phyloP scores from a whole-genome alignment of 2,329 filamentous ascomycete genomes.

The Bipolaris zeicola region DNA sequence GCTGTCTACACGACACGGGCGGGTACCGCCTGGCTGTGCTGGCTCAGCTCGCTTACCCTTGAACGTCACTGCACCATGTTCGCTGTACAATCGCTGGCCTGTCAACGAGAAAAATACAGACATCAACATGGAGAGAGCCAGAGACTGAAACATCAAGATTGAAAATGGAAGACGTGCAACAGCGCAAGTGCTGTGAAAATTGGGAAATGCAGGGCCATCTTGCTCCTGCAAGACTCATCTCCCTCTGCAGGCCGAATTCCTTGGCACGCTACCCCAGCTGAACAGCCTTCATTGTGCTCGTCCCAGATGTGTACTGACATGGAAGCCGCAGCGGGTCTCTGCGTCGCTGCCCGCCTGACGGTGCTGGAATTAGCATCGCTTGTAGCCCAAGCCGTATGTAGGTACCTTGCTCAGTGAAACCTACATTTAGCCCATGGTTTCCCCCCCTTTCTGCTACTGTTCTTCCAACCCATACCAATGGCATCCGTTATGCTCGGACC shows the following conservation, averaged over 20 bases:
- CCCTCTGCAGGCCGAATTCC: background rate
- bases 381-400: background rate
- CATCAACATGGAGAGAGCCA: background rate
- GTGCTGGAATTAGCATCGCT: slow-evolving; percentile 1
- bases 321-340: slow-evolving; percentile 14
- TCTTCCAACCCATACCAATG: background rate
- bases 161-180: background rate
- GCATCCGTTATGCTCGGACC: slow-evolving; percentile 2
- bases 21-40: slow-evolving; percentile 1
- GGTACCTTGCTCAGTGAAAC: slow-evolving; percentile 2
- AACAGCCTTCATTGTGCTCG: slow-evolving; percentile 6
- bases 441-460: background rate
- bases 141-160: background rate
- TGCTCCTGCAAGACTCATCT: background rate
- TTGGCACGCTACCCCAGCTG: slow-evolving; percentile 4
- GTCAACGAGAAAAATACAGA: background rate
- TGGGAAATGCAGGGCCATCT: background rate
- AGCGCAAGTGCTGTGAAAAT: background rate
- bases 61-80: background rate
- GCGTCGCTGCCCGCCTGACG: slow-evolving; percentile 9
- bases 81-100: background rate
- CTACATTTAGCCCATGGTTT: slow-evolving; percentile 1
- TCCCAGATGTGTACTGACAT: slow-evolving; percentile 5
- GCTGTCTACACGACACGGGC: slow-evolving; percentile 1
- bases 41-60: slow-evolving; percentile 15